phyloP scores from a whole-genome alignment of 352 stramenopile genomes.

The Globisporangium heterothallicum region DNA sequence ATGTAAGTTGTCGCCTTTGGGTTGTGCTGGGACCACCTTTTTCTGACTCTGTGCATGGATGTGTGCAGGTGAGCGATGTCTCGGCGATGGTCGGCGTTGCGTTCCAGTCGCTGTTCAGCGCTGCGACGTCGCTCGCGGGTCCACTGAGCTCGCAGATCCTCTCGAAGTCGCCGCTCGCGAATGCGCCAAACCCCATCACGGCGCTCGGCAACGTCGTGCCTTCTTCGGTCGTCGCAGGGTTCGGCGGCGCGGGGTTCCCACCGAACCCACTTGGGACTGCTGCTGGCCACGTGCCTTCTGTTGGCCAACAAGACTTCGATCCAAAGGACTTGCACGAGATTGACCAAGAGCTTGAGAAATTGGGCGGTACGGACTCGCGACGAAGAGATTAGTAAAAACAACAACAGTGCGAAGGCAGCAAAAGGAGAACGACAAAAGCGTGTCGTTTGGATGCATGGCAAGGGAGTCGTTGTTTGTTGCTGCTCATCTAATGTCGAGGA shows the following conservation, averaged over 20 bases:
- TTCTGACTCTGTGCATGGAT: neutral
- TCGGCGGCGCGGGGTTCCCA: constrained; percentile 36
- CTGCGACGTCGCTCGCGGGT: constrained; percentile 70
- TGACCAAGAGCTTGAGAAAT: constrained; percentile 63
- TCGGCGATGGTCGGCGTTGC: constrained; percentile 74
- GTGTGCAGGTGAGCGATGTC: constrained; percentile 54
- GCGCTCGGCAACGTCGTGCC: constrained; percentile 49
- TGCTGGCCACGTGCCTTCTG: constrained; percentile 12
- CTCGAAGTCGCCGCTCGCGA: constrained; percentile 54
- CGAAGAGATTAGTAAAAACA: constrained; percentile 13
- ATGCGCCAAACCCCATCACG: constrained; percentile 76
- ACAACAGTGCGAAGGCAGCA: too few species aligned
- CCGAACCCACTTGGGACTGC: constrained; percentile 26
- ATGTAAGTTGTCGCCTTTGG: constrained; percentile 36
- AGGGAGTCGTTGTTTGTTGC: too few species aligned
- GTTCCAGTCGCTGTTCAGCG: constrained; percentile 71
- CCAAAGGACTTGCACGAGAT: constrained; percentile 62
- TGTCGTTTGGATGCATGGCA: too few species aligned
- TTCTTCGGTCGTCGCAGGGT: constrained; percentile 33
- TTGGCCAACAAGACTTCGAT: constrained; percentile 32
- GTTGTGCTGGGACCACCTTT: neutral
- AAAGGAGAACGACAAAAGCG: too few species aligned
- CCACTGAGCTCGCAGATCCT: constrained; percentile 63
- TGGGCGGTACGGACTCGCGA: constrained; percentile 33
- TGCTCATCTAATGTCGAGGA: too few species aligned